Conservation (phyloP, 805 yeast genomes). For the Pichia cabralensis region DNA sequence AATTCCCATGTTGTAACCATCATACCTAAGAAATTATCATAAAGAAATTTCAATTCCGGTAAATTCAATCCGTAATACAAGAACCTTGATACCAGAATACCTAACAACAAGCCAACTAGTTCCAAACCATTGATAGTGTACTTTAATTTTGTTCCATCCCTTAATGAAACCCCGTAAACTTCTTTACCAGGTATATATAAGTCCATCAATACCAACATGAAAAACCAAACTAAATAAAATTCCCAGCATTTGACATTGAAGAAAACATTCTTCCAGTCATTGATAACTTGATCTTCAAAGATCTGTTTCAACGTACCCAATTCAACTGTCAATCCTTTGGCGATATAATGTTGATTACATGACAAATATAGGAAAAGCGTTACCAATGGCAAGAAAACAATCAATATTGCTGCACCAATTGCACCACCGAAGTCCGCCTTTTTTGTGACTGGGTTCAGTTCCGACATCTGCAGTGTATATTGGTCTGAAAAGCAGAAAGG, state of each 20-base stretch:
- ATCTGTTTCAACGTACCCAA: constrained; percentile 23
- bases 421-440: constrained; percentile 72
- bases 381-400: constrained; percentile 58
- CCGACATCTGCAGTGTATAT: no score
- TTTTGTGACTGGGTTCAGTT: constrained; percentile 60
- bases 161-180: constrained; percentile 52
- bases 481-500: no score
- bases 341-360: constrained; percentile 49
- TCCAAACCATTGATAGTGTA: constrained; percentile 79
- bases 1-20: constrained; percentile 54
- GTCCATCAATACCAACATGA: constrained; percentile 53
- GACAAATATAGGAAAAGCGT: constrained; percentile 49
- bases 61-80: constrained; percentile 29
- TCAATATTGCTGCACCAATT: constrained; percentile 59
- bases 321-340: constrained; percentile 39
- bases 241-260: constrained; percentile 45
- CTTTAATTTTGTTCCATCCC: constrained; percentile 63
- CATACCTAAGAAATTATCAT: constrained; percentile 57
- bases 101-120: constrained; percentile 32
- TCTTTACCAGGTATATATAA: constrained; percentile 67
- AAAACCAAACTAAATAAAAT: constrained; percentile 67
- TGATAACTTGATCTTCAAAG: constrained; percentile 11
- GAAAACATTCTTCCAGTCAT: constrained; percentile 21
- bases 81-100: constrained; percentile 42
- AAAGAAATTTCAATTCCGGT: constrained; percentile 78